phyloP scores from a whole-genome alignment of 2,329 filamentous ascomycete species.

The Magnaporthales sp. region DNA sequence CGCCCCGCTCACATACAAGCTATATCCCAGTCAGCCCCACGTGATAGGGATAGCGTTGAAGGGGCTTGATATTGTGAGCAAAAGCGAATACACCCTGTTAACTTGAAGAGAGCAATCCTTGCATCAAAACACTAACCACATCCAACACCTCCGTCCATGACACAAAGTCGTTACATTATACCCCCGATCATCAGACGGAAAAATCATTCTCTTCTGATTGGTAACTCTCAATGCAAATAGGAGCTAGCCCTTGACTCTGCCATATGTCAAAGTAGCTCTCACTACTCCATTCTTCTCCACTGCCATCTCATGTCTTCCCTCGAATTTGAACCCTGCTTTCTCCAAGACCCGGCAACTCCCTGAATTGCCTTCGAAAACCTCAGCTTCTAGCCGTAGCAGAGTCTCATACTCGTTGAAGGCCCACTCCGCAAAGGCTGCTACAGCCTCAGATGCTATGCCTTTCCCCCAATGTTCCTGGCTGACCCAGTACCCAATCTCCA shows the following conservation, averaged over 20 bases:
- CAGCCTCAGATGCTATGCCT: constrained; percentile 34
- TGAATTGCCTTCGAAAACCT: constrained; percentile 26
- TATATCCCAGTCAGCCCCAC: background rate
- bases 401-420: constrained; percentile 31
- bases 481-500: constrained; percentile 43
- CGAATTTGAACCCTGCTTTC: constrained; percentile 31
- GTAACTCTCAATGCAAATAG: background rate
- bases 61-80: background rate
- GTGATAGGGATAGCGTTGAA: background rate
- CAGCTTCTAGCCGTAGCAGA: constrained; percentile 32
- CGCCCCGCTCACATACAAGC: background rate
- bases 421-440: constrained; percentile 30
- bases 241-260: background rate
- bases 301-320: constrained; percentile 22
- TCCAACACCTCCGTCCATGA: background rate
- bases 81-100: too few relatives aligned
- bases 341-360: constrained; percentile 31
- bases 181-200: too few relatives aligned
- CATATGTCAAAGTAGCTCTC: background rate
- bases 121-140: background rate
- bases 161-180: background rate
- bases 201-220: background rate
- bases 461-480: constrained; percentile 33
- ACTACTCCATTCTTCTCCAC: background rate
- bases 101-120: too few relatives aligned